A percentile compares a stretch with the other conserved stretches of the same genome.
These are phyloP conservation scores for Falciphora oryzae DNA, from an alignment of 2,329 filamentous ascomycete species.

Conservation along the genomic window DNA sequence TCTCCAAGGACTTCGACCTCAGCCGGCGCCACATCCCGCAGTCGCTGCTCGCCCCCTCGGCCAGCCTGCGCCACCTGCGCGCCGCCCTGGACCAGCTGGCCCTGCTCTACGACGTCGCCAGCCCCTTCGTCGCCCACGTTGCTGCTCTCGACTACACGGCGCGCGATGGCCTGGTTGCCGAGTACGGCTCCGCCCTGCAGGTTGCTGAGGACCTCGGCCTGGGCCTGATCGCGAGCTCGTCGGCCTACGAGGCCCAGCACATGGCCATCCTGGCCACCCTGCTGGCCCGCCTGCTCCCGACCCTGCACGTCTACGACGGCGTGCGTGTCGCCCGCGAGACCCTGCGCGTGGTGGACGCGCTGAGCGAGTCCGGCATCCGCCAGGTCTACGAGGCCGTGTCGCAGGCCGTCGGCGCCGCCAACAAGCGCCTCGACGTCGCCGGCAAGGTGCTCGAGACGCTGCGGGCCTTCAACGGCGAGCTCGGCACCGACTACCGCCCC, in stretches of 20 bases:
- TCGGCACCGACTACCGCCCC: conserved; percentile 85
- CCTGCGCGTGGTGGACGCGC: conserved; percentile 63
- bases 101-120: conserved; percentile 84
- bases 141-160: conserved; percentile 81
- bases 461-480: conserved; percentile 75
- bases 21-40: conserved; percentile 88
- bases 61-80: conserved; percentile 74
- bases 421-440: conserved; percentile 65
- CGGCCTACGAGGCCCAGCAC: conserved; percentile 88
- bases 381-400: conserved; percentile 61
- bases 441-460: conserved; percentile 66
- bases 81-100: conserved; percentile 86
- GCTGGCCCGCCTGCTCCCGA: conserved; percentile 65
- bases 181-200: conserved; percentile 76
- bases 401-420: conserved; percentile 51
- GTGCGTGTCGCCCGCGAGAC: conserved; percentile 68
- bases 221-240: conserved; percentile 77
- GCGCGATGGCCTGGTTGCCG: conserved; percentile 67
- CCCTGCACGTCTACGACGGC: conserved; percentile 74
- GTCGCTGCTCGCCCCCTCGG: conserved; percentile 79
- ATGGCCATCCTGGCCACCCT: conserved; percentile 73
- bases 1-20: conserved; percentile 93
- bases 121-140: conserved; percentile 87
- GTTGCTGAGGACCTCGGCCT: conserved; percentile 87
- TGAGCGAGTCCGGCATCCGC: conserved; percentile 58